Evolutionary conservation across 2,329 filamentous ascomycete species (phyloP).

Genomic region (Colletotrichum orbiculare): DNA sequence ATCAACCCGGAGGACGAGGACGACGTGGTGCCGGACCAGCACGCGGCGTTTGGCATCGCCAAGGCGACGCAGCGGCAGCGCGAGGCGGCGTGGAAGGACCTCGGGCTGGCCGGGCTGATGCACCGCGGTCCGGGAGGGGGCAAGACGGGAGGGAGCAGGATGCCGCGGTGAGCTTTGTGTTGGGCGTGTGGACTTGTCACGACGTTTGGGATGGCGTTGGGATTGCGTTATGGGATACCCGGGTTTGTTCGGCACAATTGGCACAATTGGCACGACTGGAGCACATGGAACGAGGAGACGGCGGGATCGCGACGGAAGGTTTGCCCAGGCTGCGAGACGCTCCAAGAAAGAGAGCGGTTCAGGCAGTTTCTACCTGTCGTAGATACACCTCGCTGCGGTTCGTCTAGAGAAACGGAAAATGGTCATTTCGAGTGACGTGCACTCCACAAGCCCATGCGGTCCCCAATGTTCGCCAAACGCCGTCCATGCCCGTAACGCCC

Average conservation of each 20-base stretch:
- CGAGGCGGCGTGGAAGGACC: slow-evolving; percentile 82
- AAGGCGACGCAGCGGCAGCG: slow-evolving; percentile 78
- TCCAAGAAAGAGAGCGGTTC: too few species aligned
- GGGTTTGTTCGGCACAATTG: neutral
- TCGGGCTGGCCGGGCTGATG: slow-evolving; percentile 79
- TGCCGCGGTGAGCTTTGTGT: slow-evolving; percentile 12
- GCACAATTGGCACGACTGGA: too few species aligned
- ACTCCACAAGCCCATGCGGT: neutral
- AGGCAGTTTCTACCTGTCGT: too few species aligned
- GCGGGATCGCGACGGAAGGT: too few species aligned
- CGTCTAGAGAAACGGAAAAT: too few species aligned
- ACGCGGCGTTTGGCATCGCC: slow-evolving; percentile 88
- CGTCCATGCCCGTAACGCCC: slow-evolving; percentile 38
- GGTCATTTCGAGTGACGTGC: slow-evolving; percentile 19
- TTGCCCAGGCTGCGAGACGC: too few species aligned
- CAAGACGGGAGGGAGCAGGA: slow-evolving; percentile 35
- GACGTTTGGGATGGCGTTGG: neutral
- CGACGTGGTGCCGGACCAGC: slow-evolving; percentile 88
- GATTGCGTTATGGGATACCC: slow-evolving; percentile 33
- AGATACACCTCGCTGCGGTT: too few species aligned
- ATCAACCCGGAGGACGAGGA: slow-evolving; percentile 90
- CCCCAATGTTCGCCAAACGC: slow-evolving; percentile 34
- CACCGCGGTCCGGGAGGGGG: slow-evolving; percentile 62
- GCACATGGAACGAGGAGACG: too few species aligned
- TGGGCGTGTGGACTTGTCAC: too few species aligned